Conservation (phyloP, 768 basidiomycete genomes). For the Wakefieldia striispora region DNA sequence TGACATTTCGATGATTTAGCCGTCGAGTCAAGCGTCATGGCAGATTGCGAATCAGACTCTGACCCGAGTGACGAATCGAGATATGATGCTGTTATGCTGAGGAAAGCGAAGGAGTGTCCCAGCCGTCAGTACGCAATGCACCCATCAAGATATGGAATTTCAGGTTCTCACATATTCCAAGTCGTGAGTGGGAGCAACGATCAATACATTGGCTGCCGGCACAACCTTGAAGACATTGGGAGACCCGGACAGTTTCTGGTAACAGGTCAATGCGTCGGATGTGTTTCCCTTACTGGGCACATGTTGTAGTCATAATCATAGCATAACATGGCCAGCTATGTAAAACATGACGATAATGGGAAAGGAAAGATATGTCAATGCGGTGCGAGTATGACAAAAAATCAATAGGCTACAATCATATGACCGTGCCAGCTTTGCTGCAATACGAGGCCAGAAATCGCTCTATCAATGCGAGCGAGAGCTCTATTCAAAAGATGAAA, state of each 20-base stretch:
- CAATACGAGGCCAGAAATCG: constrained; percentile 99
- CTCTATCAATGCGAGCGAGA: constrained; percentile 48
- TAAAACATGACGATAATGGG: constrained; percentile 12
- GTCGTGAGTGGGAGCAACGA: no score
- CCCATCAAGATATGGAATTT: constrained; percentile 30
- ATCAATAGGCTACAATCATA: constrained; percentile 47
- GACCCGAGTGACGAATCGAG: constrained; percentile 11
- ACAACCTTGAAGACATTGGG: no score
- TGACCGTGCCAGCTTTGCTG: constrained; percentile 97
- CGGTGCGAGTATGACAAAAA: constrained; percentile 10
- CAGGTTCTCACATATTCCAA: no score
- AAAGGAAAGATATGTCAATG: constrained; percentile 2
- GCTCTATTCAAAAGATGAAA: not conserved
- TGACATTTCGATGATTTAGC: constrained; percentile 51
- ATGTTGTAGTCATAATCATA: constrained; percentile 18
- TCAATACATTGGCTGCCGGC: no score
- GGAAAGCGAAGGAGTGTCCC: constrained; percentile 10
- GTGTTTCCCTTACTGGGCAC: not conserved
- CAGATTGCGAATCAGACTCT: constrained; percentile 15
- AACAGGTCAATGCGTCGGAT: not conserved
- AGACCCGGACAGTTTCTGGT: not conserved
- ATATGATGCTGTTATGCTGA: not conserved
- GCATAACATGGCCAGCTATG: constrained; percentile 18
- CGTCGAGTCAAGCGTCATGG: not conserved
- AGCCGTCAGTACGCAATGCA: constrained; percentile 22